These are phyloP conservation scores for Ulmus americana DNA, from an alignment of 331 rosid genomes.

Conservation along the genomic window DNA sequence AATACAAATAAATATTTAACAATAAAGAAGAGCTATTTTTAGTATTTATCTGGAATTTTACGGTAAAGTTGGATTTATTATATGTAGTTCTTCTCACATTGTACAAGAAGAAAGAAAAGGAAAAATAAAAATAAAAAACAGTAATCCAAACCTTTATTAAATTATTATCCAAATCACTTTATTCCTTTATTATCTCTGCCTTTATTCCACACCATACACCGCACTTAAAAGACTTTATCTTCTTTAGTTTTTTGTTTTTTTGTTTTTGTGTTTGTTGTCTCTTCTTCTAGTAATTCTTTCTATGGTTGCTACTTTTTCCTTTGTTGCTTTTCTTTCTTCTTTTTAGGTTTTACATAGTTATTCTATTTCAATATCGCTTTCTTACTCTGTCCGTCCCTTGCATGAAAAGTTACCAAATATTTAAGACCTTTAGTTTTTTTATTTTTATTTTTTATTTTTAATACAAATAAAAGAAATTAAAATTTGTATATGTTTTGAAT, in stretches of 20 bases:
- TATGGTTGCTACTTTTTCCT: conserved; percentile 33
- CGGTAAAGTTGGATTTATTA: too few relatives aligned
- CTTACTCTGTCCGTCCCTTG: neutral
- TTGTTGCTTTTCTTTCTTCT: conserved; percentile 33
- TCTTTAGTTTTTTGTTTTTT: conserved; percentile 41
- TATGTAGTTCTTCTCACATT: neutral
- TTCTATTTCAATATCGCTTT: conserved; percentile 23
- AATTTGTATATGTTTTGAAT: too few relatives aligned
- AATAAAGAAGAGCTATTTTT: too few relatives aligned
- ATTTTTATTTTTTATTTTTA: too few relatives aligned
- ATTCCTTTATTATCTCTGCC: conserved; percentile 52
- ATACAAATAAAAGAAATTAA: too few relatives aligned
- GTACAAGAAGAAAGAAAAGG: neutral
- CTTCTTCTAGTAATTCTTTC: conserved; percentile 48
- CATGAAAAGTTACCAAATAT: neutral
- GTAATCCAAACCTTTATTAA: conserved; percentile 21
- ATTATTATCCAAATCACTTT: conserved; percentile 39
- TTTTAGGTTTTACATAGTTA: conserved; percentile 22
- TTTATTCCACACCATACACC: conserved; percentile 50
- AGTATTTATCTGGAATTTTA: too few relatives aligned
- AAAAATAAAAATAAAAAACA: neutral
- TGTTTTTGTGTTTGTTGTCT: conserved; percentile 55
- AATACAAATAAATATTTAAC: too few relatives aligned
- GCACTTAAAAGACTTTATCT: conserved; percentile 42
- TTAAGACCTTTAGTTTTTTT: neutral